Evolutionary conservation across 257 asterid genomes (phyloP), one percentile per base, ranked within the genome.

Genomic region (Solanum phureja): DNA sequence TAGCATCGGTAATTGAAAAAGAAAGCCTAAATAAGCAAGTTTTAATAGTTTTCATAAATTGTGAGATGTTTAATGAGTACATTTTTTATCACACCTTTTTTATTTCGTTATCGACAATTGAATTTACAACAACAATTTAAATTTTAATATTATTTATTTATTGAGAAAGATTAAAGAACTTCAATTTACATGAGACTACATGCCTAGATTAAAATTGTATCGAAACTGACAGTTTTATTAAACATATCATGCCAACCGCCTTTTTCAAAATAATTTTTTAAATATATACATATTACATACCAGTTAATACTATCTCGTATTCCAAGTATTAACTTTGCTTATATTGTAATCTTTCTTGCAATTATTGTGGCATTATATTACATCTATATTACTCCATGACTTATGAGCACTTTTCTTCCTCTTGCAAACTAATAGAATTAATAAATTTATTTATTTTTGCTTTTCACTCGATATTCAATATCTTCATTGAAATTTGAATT

Each of bases 401-500:
- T 77, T 24, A 8, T 40, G n/a, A 10, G 2, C 24, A 77, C 62
- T 77, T 77, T 42, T 42, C 84, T 24, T 42, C 60, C 37, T 42
- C 13, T 77, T 77, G 64, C 84, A 77, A 77, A 24, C 62, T 4
- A 18, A 52, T 52, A 2, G 62, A 52, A 52, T 52, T 6, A 52
- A 52, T 0, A 52, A 6, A 6, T 16, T 16, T 16, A 16, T 52
- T 52, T 6, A 16, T 52, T 16, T 24, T 27, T 68, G 1, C 2
- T 12, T 68, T 68, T 24, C 4, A 3, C 0, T 68, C 1, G 2
- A 13, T 66, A 14, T 27, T 12, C 1, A 27, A 3, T 1, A 27
- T 68, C 0, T 29, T 16, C 0, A 12, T 27, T 27, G 0, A 27
- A 12, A 1, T 27, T 11, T 27, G 0, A 0, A 68, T 68, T 27